Evolutionary conservation across 73 alveolate genomes (phyloP).

Genomic region (Tetrahymena borealis): DNA sequence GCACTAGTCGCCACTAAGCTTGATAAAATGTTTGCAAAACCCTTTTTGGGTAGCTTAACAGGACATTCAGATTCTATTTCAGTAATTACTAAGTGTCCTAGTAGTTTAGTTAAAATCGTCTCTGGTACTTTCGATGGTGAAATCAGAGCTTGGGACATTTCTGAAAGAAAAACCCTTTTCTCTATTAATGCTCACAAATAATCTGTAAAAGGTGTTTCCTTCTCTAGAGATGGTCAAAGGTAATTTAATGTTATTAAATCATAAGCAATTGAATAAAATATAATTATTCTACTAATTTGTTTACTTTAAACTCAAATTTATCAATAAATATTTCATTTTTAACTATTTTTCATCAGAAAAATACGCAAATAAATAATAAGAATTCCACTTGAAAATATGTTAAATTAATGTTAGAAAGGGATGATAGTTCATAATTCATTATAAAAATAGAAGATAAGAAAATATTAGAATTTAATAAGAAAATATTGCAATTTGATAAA

Average conservation of each 20-base stretch:
- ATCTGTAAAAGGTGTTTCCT: slow-evolving; percentile 31
- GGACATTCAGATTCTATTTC: slow-evolving; percentile 41
- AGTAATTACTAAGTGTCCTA: slow-evolving; percentile 21
- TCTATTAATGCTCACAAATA: slow-evolving; percentile 33
- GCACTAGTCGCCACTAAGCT: slow-evolving; percentile 39
- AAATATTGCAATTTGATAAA: no score
- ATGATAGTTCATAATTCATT: no score
- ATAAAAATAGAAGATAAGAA: background rate
- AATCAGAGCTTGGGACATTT: slow-evolving; percentile 40
- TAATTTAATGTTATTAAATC: background rate
- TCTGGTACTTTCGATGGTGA: slow-evolving; percentile 47
- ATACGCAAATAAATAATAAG: no score
- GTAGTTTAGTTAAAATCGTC: slow-evolving; percentile 22
- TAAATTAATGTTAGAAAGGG: no score
- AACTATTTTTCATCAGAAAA: no score
- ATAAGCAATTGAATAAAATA: background rate
- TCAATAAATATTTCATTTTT: no score
- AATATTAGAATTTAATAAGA: no score
- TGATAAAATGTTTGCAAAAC: slow-evolving; percentile 40
- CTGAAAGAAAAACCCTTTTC: slow-evolving; percentile 18
- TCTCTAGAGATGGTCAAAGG: slow-evolving; percentile 31
- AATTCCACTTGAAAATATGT: no score
- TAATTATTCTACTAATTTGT: no score
- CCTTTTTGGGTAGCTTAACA: slow-evolving; percentile 35
- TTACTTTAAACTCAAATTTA: no score